Evolutionary conservation across 2,329 filamentous ascomycete genomes (phyloP), one percentile per base, ranked within the genome.

Genomic region (Ophiocordyceps camponoti-saundersi): DNA sequence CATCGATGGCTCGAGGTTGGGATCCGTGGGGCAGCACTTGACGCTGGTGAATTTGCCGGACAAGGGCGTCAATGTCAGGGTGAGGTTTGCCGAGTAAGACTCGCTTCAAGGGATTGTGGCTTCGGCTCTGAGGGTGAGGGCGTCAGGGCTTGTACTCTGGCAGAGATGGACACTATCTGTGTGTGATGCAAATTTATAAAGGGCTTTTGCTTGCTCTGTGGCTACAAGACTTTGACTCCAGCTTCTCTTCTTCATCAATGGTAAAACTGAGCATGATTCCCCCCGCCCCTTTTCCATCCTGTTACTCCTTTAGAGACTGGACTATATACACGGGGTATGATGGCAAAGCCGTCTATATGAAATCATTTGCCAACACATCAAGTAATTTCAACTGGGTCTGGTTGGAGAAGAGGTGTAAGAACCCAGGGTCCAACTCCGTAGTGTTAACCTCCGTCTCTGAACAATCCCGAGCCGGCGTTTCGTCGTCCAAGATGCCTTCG

Each of bases 1-100:
- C 26, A 47, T 55, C 10, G 53, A 55, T 29, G 53, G 50, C 1
- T 53, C 53, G 7, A 3, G 21, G 6, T 20, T 40, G 36, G n/a
- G 18, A 3, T 2, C 6, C 10, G 18, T 18, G n/a, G 18, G 36
- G 6, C 36, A 40, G 36, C 36, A 20, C n/a, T 20, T 40, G n/a
- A 40, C 36, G n/a, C n/a, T 40, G n/a, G 36, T 40, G 10, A 40
- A 40, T 10, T 40, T 40, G 36, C 36, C 36, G 36, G 36, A n/a
- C 12, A 11, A 20, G 2, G 36, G 36, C 3, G 36, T 40, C 18
- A 7, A 18, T 3, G 36, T 40, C 18, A 40, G 36, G 18, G 1
- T 40, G n/a, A 40, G n/a, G 18, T 40, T 40, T 20, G 36, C 18
- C n/a, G 18, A 39, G 6, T 39, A 11, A 18, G 18, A 6, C 3